These are phyloP conservation scores for Capsella rubella DNA, from an alignment of 441 rosid species.

Conservation along the genomic window DNA sequence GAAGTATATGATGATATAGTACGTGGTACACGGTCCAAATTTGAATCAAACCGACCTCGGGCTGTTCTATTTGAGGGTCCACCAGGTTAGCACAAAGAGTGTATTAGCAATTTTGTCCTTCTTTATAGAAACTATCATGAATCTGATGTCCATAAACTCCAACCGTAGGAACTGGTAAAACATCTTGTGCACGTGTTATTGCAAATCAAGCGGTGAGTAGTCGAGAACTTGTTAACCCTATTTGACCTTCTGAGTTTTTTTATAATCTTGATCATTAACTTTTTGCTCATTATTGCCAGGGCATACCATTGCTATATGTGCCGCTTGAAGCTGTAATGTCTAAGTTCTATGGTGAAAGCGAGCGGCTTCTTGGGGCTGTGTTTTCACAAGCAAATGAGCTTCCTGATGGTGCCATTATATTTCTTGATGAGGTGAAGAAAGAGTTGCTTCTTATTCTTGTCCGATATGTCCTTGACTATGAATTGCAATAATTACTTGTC, in stretches of 20 bases:
- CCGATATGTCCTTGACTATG: slow-evolving; percentile 5
- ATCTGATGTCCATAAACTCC: slow-evolving; percentile 30
- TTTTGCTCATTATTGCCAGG: slow-evolving; percentile 50
- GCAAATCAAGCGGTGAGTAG: slow-evolving; percentile 85
- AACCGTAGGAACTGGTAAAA: slow-evolving; percentile 91
- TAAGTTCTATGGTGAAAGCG: slow-evolving; percentile 95
- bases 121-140: slow-evolving; percentile 9
- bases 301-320: slow-evolving; percentile 85
- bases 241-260: neutral
- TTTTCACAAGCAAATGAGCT: slow-evolving; percentile 90
- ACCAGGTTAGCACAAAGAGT: slow-evolving; percentile 62
- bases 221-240: neutral
- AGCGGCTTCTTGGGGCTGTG: slow-evolving; percentile 80
- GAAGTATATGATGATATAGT: slow-evolving; percentile 90
- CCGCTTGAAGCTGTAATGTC: slow-evolving; percentile 93
- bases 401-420: slow-evolving; percentile 81
- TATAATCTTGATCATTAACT: neutral
- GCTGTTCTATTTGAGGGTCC: slow-evolving; percentile 98
- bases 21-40: slow-evolving; percentile 82
- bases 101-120: slow-evolving; percentile 6
- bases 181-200: slow-evolving; percentile 93
- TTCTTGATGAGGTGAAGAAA: slow-evolving; percentile 84
- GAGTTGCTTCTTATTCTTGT: neutral
- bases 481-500: neutral
- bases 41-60: slow-evolving; percentile 95